Evolutionary conservation across 176 grass and related monocot species (phyloP).

Genomic region (Carex myosuroides): DNA sequence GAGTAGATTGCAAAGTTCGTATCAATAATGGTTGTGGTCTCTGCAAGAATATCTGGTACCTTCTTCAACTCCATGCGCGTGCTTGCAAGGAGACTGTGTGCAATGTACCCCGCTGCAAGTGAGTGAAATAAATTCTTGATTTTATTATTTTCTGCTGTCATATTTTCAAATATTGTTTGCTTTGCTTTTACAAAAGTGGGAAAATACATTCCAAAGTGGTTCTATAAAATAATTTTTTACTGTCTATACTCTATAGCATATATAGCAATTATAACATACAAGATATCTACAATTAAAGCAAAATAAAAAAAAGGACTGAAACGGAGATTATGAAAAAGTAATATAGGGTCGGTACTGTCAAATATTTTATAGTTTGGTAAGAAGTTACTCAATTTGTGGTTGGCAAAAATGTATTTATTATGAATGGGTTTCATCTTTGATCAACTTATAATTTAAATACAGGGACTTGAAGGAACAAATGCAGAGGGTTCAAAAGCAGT

Average conservation of each 20-base stretch:
- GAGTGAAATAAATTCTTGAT: constrained; percentile 23
- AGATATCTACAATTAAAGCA: neutral
- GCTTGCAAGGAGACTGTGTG: constrained; percentile 94
- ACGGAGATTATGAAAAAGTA: neutral
- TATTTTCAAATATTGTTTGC: neutral
- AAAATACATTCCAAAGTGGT: neutral
- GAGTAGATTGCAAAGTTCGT: constrained; percentile 32
- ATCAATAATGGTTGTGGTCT: constrained; percentile 35
- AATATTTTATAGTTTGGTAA: neutral
- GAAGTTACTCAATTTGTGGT: neutral
- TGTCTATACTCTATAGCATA: neutral
- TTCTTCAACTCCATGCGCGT: constrained; percentile 70
- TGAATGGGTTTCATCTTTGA: neutral
- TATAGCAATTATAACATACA: neutral
- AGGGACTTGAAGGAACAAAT: constrained; percentile 98
- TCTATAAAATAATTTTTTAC: neutral
- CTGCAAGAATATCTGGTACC: constrained; percentile 49
- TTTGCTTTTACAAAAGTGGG: neutral
- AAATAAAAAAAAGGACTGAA: neutral
- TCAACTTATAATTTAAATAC: constrained; percentile 4
- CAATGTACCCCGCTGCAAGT: constrained; percentile 97
- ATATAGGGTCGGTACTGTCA: neutral
- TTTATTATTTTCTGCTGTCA: neutral
- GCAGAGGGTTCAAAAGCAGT: constrained; percentile 88
- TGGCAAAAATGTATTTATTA: neutral